Base-by-base conservation (phyloP, 129 eudicot genomes). In the Silybum marianum region DNA sequence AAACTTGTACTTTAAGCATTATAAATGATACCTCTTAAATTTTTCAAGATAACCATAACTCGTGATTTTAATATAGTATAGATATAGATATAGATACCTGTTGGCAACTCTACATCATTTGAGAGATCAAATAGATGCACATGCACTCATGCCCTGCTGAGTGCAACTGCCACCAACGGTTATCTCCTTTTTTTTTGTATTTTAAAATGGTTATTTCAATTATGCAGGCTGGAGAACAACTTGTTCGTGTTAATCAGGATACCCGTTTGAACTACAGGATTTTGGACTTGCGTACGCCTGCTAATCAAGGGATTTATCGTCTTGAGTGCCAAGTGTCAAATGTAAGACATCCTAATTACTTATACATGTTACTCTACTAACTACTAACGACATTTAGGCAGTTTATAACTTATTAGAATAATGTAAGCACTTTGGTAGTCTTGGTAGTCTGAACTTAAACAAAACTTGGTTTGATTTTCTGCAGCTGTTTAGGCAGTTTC, bases 181-280 rank as follows among this genome's bases (percentile, higher is more conserved):
- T 6, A 1, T 69, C 8, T 26, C 1, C 46, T 71, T 1, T 16
- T 73, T n/a, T 22, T 79, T 18, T 72, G 32, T 16, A 19, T 54
- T 13, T 23, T 68, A 51, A 75, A 36, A 75, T 77, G 7, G 54
- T n/a, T 18, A 26, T 36, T 65, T 32, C 9, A n/a, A 19, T 22
- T 72, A 19, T 88, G 84, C 86, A 93, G 97, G 91, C 84, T 24
- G 97, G 98, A 46, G 92, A 91, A 72, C 94, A 88, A 72, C 89
- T 91, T 60, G 98, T 93, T 62, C 94, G 98, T 22, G 98, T 93
- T 13, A 89, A 89, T 85, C 98, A 93, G 84, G 98, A 93, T 60
- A 93, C 94, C 5, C 98, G 97, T 11, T 78, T 92, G 86, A 92
- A 95, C 86, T 81, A 71, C 86, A 90, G 98, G 76, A 81, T 89